Evolutionary conservation across 768 basidiomycete species (phyloP).

Genomic region (Lyophyllum semitale): DNA sequence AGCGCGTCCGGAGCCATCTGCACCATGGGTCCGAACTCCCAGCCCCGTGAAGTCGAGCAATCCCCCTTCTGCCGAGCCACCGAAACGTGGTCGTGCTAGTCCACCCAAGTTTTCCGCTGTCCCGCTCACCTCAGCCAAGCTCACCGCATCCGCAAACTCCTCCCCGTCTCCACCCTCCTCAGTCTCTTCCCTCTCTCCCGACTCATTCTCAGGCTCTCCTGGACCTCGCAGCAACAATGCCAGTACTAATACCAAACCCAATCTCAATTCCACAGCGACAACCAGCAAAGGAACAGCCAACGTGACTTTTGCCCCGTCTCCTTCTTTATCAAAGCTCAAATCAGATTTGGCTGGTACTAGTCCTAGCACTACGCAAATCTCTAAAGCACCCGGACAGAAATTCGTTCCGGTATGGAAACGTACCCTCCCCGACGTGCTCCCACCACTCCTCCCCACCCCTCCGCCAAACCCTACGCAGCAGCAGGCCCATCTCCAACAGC

Average conservation of each 20-base stretch:
- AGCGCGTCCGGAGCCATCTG: not conserved
- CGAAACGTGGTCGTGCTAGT: conserved; percentile 20
- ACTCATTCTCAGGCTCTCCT: conserved; percentile 16
- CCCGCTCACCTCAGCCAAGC: conserved; percentile 18
- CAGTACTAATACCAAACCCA: not conserved
- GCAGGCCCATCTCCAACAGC: conserved; percentile 9
- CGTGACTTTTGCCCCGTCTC: not conserved
- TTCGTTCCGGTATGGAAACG: conserved; percentile 49
- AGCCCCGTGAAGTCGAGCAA: conserved; percentile 6
- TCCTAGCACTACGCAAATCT: not conserved
- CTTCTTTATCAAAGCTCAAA: conserved; percentile 12
- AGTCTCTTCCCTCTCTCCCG: conserved; percentile 17
- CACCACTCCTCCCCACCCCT: conserved; percentile 26
- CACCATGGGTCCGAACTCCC: conserved; percentile 7
- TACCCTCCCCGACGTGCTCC: conserved; percentile 24
- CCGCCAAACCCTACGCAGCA: conserved; percentile 18
- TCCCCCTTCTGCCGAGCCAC: conserved; percentile 2
- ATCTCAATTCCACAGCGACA: not conserved
- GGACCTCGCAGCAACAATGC: conserved; percentile 4
- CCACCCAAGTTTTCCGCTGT: conserved; percentile 22
- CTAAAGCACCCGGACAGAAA: conserved; percentile 22
- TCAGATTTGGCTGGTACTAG: conserved; percentile 6
- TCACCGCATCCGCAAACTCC: conserved; percentile 12
- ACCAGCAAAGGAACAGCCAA: not conserved
- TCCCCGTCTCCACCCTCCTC: conserved; percentile 16